Evolutionary conservation across 805 yeast genomes (phyloP).

Genomic region (Metschnikowia hibisci): DNA sequence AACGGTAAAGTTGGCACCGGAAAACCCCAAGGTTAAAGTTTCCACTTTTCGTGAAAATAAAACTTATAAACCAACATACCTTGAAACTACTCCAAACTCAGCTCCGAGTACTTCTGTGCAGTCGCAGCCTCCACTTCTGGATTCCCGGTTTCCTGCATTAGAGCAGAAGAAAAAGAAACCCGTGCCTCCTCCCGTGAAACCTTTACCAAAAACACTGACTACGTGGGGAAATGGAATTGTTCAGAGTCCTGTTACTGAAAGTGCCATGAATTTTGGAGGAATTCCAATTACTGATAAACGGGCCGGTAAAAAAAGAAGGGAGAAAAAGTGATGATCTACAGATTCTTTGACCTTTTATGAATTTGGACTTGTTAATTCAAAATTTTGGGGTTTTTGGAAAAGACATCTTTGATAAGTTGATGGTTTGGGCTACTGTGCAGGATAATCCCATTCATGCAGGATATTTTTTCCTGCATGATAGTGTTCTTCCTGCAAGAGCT

Average conservation of each 20-base stretch:
- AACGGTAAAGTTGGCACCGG: conserved; percentile 25
- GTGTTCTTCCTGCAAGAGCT: too few relatives aligned
- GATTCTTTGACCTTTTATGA: too few relatives aligned
- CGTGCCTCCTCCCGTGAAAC: conserved; percentile 57
- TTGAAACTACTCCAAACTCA: conserved; percentile 18
- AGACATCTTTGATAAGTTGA: too few relatives aligned
- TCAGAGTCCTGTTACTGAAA: conserved; percentile 5
- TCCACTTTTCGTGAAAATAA: conserved; percentile 19
- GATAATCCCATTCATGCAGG: too few relatives aligned
- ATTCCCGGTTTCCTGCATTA: conserved; percentile 47
- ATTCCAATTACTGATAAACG: conserved; percentile 18
- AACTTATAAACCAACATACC: conserved; percentile 30
- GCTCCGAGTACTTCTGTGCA: conserved; percentile 11
- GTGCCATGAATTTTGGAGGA: conserved; percentile 13
- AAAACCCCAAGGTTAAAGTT: conserved; percentile 10
- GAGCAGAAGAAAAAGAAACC: conserved; percentile 36
- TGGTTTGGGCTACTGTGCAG: too few relatives aligned
- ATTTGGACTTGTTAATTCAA: too few relatives aligned
- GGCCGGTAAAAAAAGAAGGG: conserved; percentile 15
- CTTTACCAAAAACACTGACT: conserved; percentile 23
- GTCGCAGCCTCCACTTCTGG: conserved; percentile 24
- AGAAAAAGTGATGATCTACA: too few relatives aligned
- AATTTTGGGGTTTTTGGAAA: too few relatives aligned
- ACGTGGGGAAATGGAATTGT: conserved; percentile 17
- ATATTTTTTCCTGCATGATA: too few relatives aligned